Base-by-base conservation (phyloP, 306 rosid species). In the Cicer arietinum region DNA sequence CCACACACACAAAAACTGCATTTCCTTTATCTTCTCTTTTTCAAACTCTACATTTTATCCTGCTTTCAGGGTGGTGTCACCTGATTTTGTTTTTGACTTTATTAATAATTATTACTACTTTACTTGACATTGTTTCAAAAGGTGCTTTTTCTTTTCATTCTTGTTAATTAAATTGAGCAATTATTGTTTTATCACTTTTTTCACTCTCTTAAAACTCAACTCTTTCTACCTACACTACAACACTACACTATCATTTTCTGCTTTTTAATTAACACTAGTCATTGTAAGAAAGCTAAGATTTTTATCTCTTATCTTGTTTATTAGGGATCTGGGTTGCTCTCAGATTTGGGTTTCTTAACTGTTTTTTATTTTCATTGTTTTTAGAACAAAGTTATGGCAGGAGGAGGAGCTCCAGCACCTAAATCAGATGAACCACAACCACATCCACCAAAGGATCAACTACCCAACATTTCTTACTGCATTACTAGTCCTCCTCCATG, bases 401-500 rank as follows among this genome's bases (percentile, higher is more conserved):
- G 87, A 87, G 80, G 89, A 20, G 92, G 90, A 57, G 79, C 79
- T 35, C 67, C 67, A 69, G 88, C 85, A 25, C 42, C 88, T 0
- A 92, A 92, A 54, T 42, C 93, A 25, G 90, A 80, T 20, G 99
- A 94, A 83, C 99, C 99, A 54, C 95, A 88, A 56, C 96, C 99
- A 53, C 99, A 94, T n/a, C 99, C 99, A 59, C 89, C 96, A 5
- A 94, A 92, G 82, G 99, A 92, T 86, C 99, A 94, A 88, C 88
- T 94, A 0, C 96, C 95, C 0, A 59, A 78, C 30, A 76, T 94
- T 82, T 74, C 86, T 78, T 94, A 71, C 90, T 94, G 99, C 90
- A 90, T 92, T 78, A 94, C 97, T 3, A 94, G 99, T 77, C 99
- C 99, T 63, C 99, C 99, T 42, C 93, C 92, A 78, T 94, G 99